Evolutionary conservation across 164 flowering plant species (phyloP).

Genomic region (Cinnamomum chago): DNA sequence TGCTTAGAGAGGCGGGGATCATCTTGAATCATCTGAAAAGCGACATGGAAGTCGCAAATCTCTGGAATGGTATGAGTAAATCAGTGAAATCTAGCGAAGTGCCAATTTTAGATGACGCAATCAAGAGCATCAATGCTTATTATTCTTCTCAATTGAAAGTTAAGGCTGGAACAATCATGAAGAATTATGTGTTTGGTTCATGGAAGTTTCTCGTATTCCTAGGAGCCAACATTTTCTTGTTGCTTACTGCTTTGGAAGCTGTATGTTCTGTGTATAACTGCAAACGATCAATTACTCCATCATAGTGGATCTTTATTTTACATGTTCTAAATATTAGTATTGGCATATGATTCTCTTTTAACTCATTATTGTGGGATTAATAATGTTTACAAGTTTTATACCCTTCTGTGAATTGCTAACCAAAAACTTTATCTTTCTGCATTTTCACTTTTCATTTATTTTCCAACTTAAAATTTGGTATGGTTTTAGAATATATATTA

Average conservation of each 20-base stretch:
- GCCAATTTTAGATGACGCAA: slow-evolving; percentile 5
- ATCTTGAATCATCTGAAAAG: slow-evolving; percentile 13
- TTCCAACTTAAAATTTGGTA: no score
- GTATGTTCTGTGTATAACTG: slow-evolving; percentile 15
- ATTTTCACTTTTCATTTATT: no score
- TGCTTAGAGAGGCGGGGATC: slow-evolving; percentile 17
- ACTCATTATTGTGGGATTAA: no score
- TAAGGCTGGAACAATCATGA: slow-evolving; percentile 5
- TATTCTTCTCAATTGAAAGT: slow-evolving; percentile 11
- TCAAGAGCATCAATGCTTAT: slow-evolving; percentile 13
- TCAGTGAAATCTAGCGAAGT: slow-evolving; percentile 13
- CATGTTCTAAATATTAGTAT: no score
- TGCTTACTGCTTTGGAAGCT: not conserved
- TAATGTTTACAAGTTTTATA: no score
- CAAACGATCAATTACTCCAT: not conserved
- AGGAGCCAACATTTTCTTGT: not conserved
- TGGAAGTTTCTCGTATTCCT: slow-evolving; percentile 12
- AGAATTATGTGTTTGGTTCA: slow-evolving; percentile 12
- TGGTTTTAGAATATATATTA: no score
- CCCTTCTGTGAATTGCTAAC: no score
- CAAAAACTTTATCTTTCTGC: no score
- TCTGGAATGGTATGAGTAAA: slow-evolving; percentile 18
- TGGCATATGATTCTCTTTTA: no score
- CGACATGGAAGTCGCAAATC: slow-evolving; percentile 11
- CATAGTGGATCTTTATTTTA: not conserved